Conservation (phyloP, 805 yeast species). For the Ogataea parapolymorpha region DNA sequence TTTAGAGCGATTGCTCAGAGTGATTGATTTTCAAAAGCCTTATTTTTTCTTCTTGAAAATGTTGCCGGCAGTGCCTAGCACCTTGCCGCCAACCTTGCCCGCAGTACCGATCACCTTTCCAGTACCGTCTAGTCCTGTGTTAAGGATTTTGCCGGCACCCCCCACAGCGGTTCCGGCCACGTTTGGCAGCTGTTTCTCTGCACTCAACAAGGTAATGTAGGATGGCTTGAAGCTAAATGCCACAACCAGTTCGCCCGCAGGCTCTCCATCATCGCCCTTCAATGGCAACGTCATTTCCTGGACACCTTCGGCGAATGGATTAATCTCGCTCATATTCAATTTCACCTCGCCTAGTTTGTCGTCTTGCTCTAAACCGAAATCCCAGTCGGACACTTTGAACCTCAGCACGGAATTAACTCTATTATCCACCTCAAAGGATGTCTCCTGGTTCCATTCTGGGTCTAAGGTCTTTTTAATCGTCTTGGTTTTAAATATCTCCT, state of each 20-base stretch:
- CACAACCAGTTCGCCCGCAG: constrained; percentile 64
- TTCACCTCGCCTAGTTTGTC: constrained; percentile 71
- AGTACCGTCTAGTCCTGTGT: constrained; percentile 40
- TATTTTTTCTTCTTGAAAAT: constrained; percentile 29
- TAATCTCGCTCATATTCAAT: constrained; percentile 56
- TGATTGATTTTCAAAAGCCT: neutral
- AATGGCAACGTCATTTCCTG: constrained; percentile 49
- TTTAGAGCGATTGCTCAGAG: neutral
- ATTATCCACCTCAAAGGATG: constrained; percentile 53
- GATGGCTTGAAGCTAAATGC: constrained; percentile 66
- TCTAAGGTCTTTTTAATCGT: constrained; percentile 80
- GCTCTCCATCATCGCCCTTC: constrained; percentile 46
- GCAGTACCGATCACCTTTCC: constrained; percentile 45
- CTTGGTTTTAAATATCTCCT: constrained; percentile 67
- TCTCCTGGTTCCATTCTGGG: constrained; percentile 85
- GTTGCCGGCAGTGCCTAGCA: constrained; percentile 44
- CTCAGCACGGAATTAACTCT: constrained; percentile 57
- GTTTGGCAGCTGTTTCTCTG: constrained; percentile 41
- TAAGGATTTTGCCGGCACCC: constrained; percentile 45
- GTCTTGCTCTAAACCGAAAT: constrained; percentile 81
- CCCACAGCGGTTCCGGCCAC: constrained; percentile 39
- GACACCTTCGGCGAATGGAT: constrained; percentile 47
- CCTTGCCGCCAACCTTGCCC: constrained; percentile 44
- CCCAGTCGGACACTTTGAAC: constrained; percentile 82
- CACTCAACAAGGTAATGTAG: constrained; percentile 44